Conservation (phyloP, 75 land plant species). For the Selaginella tamariscina region DNA sequence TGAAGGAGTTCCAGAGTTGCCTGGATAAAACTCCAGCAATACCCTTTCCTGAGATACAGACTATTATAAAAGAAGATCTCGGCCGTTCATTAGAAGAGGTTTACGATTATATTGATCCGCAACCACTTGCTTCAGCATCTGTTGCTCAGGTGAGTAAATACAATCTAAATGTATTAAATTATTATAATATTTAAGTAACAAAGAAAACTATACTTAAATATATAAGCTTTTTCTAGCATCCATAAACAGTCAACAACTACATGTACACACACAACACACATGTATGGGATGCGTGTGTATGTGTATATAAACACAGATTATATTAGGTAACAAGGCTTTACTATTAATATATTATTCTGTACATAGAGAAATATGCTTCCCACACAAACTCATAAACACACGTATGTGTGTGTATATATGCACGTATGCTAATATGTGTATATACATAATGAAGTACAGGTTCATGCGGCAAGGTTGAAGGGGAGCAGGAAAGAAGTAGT, state of each 20-base stretch:
- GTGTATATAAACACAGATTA: too few relatives aligned
- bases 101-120: slow-evolving; percentile 85
- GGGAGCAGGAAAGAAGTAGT: slow-evolving; percentile 79
- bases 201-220: too few relatives aligned
- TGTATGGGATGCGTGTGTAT: too few relatives aligned
- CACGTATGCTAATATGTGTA: neutral
- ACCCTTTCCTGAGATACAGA: slow-evolving; percentile 63
- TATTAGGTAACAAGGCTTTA: too few relatives aligned
- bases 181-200: too few relatives aligned
- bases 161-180: neutral
- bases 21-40: slow-evolving; percentile 83
- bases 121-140: slow-evolving; percentile 96
- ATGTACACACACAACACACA: slow-evolving; percentile 1
- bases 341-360: too few relatives aligned
- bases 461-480: slow-evolving; percentile 81
- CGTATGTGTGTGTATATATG: too few relatives aligned
- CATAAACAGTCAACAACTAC: too few relatives aligned
- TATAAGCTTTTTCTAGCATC: too few relatives aligned
- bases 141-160: slow-evolving; percentile 62
- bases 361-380: too few relatives aligned
- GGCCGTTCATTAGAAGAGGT: slow-evolving; percentile 74
- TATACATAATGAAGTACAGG: slow-evolving; percentile 28
- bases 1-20: slow-evolving; percentile 90
- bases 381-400: too few relatives aligned
- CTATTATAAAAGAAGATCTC: slow-evolving; percentile 55